phyloP scores from a whole-genome alignment of 371 early-diverging fungal species.

The Mucor racemosus region DNA sequence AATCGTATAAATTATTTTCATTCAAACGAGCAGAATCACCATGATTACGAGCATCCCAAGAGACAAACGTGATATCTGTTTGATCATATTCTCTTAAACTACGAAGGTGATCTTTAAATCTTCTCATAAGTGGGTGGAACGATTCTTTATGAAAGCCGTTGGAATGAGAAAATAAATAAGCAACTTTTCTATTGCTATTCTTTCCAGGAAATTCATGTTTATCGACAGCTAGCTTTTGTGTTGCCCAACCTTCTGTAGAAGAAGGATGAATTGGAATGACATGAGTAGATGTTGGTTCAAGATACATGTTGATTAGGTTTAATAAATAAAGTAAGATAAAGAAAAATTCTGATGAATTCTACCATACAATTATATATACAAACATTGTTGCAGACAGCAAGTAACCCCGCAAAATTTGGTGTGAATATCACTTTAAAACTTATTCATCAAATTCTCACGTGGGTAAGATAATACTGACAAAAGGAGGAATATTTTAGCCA shows the following conservation, averaged over 20 bases:
- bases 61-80: constrained; percentile 33
- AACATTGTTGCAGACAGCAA: neutral
- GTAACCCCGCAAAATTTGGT: neutral
- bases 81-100: constrained; percentile 26
- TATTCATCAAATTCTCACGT: neutral
- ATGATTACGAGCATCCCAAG: constrained; percentile 52
- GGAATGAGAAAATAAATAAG: constrained; percentile 43
- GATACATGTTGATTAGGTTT: constrained; percentile 9
- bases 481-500: neutral
- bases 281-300: constrained; percentile 17
- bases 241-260: constrained; percentile 27
- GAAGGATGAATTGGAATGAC: constrained; percentile 31
- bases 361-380: no score
- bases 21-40: constrained; percentile 51
- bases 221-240: constrained; percentile 36
- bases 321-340: neutral
- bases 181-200: constrained; percentile 20
- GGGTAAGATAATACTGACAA: neutral
- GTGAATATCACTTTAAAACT: constrained; percentile 1
- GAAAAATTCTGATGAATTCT: no score
- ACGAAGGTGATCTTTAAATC: constrained; percentile 23
- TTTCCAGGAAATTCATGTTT: constrained; percentile 33
- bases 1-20: constrained; percentile 22
- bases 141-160: constrained; percentile 51
- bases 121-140: constrained; percentile 42